phyloP scores from a whole-genome alignment of 2,329 filamentous ascomycete genomes.

The Fusarium succisae region DNA sequence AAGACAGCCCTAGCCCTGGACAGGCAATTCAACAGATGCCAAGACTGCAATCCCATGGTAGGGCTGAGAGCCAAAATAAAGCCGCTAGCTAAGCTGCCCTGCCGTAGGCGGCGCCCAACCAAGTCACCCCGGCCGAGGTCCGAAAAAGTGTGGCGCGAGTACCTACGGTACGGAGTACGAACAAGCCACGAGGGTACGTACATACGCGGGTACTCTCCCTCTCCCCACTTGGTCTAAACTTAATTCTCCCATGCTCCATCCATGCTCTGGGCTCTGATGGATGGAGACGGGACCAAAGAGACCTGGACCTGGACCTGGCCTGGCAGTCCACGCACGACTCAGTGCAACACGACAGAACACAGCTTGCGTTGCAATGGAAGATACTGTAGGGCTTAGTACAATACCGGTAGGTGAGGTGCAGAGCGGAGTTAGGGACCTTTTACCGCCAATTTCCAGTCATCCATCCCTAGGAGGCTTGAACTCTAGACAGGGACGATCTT shows the following conservation, averaged over 20 bases:
- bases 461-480: neutral
- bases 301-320: neutral
- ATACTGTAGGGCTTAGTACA: conserved; percentile 32
- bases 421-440: neutral
- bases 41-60: conserved; percentile 10
- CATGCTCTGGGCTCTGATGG: neutral
- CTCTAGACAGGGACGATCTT: neutral
- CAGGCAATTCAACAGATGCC: conserved; percentile 18
- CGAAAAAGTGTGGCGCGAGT: conserved; percentile 7
- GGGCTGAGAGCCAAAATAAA: conserved; percentile 16
- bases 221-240: conserved; percentile 11
- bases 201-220: neutral
- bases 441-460: neutral
- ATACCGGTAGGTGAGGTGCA: neutral
- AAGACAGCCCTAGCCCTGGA: conserved; percentile 9
- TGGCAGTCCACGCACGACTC: conserved; percentile 19
- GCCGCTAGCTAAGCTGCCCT: conserved; percentile 12
- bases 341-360: neutral
- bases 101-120: neutral
- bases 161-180: too few species aligned
- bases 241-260: neutral
- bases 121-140: neutral
- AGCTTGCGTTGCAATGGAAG: neutral
- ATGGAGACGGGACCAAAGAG: neutral
- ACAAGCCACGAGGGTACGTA: conserved; percentile 2